Percentiles rank a stretch among this genome's conserved stretches.
phyloP scores from a whole-genome alignment of 768 basidiomycete species.

The Epithele typhae region DNA sequence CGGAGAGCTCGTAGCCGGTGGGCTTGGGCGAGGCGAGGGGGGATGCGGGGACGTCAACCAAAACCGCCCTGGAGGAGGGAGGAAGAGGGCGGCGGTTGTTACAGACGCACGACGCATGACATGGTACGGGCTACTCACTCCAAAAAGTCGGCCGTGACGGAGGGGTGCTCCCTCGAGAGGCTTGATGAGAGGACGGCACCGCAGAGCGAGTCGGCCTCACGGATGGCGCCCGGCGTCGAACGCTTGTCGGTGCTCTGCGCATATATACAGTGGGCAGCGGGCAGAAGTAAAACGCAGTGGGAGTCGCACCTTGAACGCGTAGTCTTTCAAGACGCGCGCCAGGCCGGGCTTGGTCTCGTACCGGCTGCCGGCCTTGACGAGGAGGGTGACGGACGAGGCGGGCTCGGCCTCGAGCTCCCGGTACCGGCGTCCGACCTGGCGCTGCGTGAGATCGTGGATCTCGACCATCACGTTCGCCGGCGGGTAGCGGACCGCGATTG shows the following conservation, averaged over 20 bases:
- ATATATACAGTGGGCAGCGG: too few species aligned
- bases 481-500: conserved; percentile 64
- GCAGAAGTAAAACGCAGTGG: conserved; percentile 1
- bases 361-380: conserved; percentile 90
- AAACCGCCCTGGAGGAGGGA: conserved; percentile 66
- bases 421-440: conserved; percentile 45
- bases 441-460: conserved; percentile 60
- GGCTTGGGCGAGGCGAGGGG: conserved; percentile 80
- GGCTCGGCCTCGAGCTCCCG: conserved; percentile 66
- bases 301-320: conserved; percentile 86
- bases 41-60: conserved; percentile 84
- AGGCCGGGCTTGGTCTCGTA: conserved; percentile 87
- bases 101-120: background rate
- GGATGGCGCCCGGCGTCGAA: conserved; percentile 84
- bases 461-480: conserved; percentile 60
- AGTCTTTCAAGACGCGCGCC: conserved; percentile 94
- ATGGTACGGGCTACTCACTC: conserved; percentile 61
- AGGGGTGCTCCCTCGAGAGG: conserved; percentile 84
- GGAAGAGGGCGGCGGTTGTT: background rate
- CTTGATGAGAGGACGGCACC: conserved; percentile 87
- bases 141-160: conserved; percentile 92
- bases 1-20: conserved; percentile 72
- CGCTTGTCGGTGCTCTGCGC: conserved; percentile 85
- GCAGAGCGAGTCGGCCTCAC: conserved; percentile 90
- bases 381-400: conserved; percentile 80